Evolutionary conservation across 495 filamentous ascomycete genomes (phyloP), one percentile per base, ranked within the genome.

Genomic region (Pseudoneurospora amorphoporcata): DNA sequence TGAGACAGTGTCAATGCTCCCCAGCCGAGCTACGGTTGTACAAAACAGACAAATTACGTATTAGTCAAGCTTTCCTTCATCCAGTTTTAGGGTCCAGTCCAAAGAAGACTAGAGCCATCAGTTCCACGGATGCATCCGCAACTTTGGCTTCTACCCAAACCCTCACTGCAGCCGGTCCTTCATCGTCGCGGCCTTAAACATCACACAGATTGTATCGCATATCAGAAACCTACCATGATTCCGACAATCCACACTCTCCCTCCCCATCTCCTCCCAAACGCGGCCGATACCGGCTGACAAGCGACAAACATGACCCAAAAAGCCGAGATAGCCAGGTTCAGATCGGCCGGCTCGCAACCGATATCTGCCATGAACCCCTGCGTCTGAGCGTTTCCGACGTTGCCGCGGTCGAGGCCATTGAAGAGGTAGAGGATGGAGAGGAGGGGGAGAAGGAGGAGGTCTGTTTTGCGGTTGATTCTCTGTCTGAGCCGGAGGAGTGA

Each of bases 291-390:
- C 0, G 88, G 86, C 72, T 89, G 88, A 2, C 90, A 79, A 3
- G 83, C 47, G 8, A 90, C 87, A 72, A 89, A 89, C 43, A 83
- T 84, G 72, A 84, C 78, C 69, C 87, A 90, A 79, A 90, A 90
- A 29, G 83, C 78, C 16, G 86, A 83, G 29, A 89, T 82, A 0
- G 88, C 84, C 8, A 81, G 78, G 73, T 89, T 89, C 29, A 90
- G 75, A 75, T 89, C 88, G 8, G 77, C 72, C 8, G 82, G 75
- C 7, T 73, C 53, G 1, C 69, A 76, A 9, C 76, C 79, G 41
- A 81, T 81, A 70, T 77, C 79, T 16, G 68, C 40, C 5, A 77
- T 81, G 69, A 81, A 81, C 8, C 77, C 77, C 61, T 83, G 78
- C 0, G 82, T 82, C 41, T 83, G 73, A 8, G 82, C 82, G 73